Evolutionary conservation across 345 rosid genomes (phyloP), one percentile per base, ranked within the genome.

Genomic region (Brassica incana): DNA sequence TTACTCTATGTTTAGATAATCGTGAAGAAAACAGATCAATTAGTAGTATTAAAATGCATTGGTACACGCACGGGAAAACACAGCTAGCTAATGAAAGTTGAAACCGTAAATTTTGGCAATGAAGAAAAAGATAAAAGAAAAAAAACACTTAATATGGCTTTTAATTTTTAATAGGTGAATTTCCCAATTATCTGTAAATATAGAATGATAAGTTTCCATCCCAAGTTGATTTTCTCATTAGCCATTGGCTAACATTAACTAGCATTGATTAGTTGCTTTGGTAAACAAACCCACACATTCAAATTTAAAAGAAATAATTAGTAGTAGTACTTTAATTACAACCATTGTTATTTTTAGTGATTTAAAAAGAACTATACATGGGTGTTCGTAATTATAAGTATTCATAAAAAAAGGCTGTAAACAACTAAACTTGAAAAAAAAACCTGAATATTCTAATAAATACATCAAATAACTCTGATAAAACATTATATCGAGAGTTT

Each of bases 11-110:
- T 75, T 38, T 18, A 30, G 20, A 32, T 5, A 18, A 18, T 8
- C 63, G 18, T 35, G 76, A 50, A 35, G 29, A 63, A 63, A 50
- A 63, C 16, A 50, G 0, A 29, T 3, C 23, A 16, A 71, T 1
- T 33, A 33, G 12, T 29, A 40, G 11, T 14, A 50, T 1, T 38
- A 56, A n/a, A 67, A 40, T 16, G 23, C 33, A 40, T 25, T 48
- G 58, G 70, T 33, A 43, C 80, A 71, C 45, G 76, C 76, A 54
- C 60, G 81, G 33, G 72, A 36, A 77, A 64, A 54, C 76, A 78
- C 81, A 50, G 43, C 43, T 70, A 71, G 65, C n/a, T 35, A 52
- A 52, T 71, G 10, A 5, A 71, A 71, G 35, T 71, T 71, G 72
- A 71, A 77, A 71, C 76, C 35, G 72, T 78, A 27, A 52, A 35